These are phyloP conservation scores for Hyparrhenia diplandra DNA, from an alignment of 176 grass and related monocot genomes.

Conservation along the genomic window DNA sequence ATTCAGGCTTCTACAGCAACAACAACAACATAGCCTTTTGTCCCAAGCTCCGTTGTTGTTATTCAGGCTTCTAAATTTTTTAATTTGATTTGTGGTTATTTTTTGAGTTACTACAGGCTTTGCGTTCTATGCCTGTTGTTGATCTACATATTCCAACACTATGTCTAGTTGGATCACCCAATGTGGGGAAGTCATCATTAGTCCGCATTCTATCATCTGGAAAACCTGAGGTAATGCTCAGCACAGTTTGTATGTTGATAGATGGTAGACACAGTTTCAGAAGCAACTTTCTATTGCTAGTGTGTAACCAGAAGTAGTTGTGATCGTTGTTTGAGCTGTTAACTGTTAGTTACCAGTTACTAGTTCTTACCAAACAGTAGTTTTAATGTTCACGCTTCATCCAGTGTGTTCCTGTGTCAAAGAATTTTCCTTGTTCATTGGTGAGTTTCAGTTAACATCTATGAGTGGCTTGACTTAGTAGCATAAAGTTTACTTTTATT, in stretches of 20 bases:
- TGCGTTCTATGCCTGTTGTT: constrained; percentile 92
- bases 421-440: not conserved
- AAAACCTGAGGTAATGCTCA: constrained; percentile 81
- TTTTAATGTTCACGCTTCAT: not conserved
- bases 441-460: not conserved
- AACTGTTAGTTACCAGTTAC: not conserved
- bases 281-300: not conserved
- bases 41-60: too few species aligned
- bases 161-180: constrained; percentile 90
- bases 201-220: constrained; percentile 84
- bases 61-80: constrained; percentile 12
- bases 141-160: constrained; percentile 80
- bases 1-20: too few species aligned
- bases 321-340: not conserved
- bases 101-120: constrained; percentile 46
- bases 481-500: not conserved
- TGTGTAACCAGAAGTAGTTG: not conserved
- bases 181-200: constrained; percentile 97
- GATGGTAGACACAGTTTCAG: too few species aligned
- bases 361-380: not conserved
- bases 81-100: not conserved
- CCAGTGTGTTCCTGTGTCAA: not conserved
- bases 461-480: not conserved
- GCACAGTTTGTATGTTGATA: not conserved
- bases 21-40: too few species aligned